These are phyloP conservation scores for Balamuthia mandrillaris DNA, from an alignment of 208 protist species.

Conservation along the genomic window DNA sequence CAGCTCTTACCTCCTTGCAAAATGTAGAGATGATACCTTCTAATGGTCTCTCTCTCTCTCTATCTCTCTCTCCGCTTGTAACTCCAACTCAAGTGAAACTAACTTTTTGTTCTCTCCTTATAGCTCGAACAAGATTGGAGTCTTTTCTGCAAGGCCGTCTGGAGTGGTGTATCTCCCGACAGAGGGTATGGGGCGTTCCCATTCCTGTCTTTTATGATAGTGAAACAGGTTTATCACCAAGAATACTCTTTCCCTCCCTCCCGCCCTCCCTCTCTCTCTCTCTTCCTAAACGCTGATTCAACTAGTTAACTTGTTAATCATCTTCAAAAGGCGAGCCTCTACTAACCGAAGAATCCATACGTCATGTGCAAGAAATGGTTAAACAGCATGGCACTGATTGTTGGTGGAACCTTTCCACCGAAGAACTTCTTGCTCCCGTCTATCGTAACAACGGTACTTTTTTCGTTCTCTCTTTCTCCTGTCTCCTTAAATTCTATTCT, in stretches of 20 bases:
- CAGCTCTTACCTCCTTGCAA: conserved; percentile 25
- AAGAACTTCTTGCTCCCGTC: conserved; percentile 62
- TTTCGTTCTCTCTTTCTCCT: no score
- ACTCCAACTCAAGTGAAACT: neutral
- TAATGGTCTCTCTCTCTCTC: neutral
- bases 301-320: neutral
- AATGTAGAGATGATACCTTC: conserved; percentile 41
- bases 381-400: conserved; percentile 62
- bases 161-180: conserved; percentile 82
- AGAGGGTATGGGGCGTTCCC: conserved; percentile 80
- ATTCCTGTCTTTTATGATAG: conserved; percentile 51
- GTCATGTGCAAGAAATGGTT: conserved; percentile 65
- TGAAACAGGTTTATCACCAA: neutral
- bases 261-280: neutral
- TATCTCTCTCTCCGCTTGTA: neutral
- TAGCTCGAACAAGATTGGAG: conserved; percentile 47
- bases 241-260: neutral
- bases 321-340: conserved; percentile 58
- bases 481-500: no score
- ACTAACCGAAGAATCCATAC: conserved; percentile 52
- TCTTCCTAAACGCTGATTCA: neutral
- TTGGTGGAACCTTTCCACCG: conserved; percentile 55
- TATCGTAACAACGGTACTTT: conserved; percentile 9
- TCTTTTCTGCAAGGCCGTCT: conserved; percentile 61
- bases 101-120: neutral